Evolutionary conservation across 352 stramenopile genomes (phyloP).

Genomic region (Phytophthora capsici): DNA sequence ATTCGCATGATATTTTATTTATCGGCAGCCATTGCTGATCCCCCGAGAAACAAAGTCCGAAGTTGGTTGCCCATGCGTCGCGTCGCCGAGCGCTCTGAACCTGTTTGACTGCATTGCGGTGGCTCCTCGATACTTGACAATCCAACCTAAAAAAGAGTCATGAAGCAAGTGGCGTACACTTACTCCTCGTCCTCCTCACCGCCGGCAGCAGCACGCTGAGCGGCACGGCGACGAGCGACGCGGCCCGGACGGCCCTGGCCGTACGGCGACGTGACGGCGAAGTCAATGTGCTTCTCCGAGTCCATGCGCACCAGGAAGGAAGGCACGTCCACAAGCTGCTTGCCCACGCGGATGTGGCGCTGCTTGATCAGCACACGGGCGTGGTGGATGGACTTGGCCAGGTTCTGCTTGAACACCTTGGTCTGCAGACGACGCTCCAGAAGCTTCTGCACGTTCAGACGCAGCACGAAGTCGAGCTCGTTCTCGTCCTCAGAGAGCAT

Average conservation of each 20-base stretch:
- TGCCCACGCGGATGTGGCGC: slow-evolving; percentile 99
- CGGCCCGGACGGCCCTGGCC: slow-evolving; percentile 96
- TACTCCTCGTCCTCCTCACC: slow-evolving; percentile 90
- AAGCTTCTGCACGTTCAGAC: slow-evolving; percentile 99
- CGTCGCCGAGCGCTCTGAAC: slow-evolving; percentile 2
- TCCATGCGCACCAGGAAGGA: slow-evolving; percentile 99
- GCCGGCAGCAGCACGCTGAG: slow-evolving; percentile 92
- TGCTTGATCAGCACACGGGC: slow-evolving; percentile 99
- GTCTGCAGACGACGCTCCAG: slow-evolving; percentile 99
- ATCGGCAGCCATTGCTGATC: slow-evolving; percentile 41
- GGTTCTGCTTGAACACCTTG: slow-evolving; percentile 99
- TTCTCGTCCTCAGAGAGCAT: slow-evolving; percentile 98
- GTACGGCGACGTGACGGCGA: slow-evolving; percentile 97
- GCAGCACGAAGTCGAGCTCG: slow-evolving; percentile 98
- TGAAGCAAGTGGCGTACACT: slow-evolving; percentile 38
- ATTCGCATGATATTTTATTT: slow-evolving; percentile 90
- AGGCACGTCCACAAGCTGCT: slow-evolving; percentile 98
- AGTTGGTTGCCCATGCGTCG: slow-evolving; percentile 11
- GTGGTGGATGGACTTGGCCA: slow-evolving; percentile 99
- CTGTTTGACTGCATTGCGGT: slow-evolving; percentile 3
- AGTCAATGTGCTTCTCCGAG: slow-evolving; percentile 99
- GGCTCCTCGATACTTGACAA: background rate
- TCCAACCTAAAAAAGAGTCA: slow-evolving; percentile 25
- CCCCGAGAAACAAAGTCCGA: slow-evolving; percentile 38
- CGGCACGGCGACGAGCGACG: slow-evolving; percentile 95